Evolutionary conservation across 1,139 yeast genomes (phyloP).

Genomic region (Neolecta irregularis): DNA sequence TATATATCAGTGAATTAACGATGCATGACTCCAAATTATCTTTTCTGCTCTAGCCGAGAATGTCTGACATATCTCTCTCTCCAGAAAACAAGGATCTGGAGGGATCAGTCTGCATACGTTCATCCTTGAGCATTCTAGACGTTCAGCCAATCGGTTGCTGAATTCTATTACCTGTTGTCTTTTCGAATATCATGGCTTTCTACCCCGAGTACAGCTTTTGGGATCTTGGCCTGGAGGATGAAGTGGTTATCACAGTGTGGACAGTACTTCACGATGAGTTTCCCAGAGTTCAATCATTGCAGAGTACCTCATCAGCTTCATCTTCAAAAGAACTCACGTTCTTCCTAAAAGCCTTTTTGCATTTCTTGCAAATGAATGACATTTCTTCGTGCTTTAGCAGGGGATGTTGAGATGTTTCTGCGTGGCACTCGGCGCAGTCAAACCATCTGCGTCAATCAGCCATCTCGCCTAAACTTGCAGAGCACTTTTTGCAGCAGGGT

Average conservation of each 20-base stretch:
- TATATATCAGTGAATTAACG: no score
- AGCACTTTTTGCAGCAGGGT: slow-evolving; percentile 17
- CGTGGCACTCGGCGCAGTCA: slow-evolving; percentile 28
- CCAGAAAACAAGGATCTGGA: background rate
- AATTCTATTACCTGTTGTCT: slow-evolving; percentile 5
- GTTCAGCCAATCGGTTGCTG: no score
- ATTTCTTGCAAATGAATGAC: slow-evolving; percentile 26
- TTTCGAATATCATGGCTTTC: slow-evolving; percentile 11
- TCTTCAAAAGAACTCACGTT: slow-evolving; percentile 22
- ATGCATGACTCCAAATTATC: no score
- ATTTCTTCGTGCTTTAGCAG: slow-evolving; percentile 24
- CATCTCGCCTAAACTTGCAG: background rate
- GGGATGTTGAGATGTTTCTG: slow-evolving; percentile 23
- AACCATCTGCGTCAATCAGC: slow-evolving; percentile 20
- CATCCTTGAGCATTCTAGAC: slow-evolving; percentile 1
- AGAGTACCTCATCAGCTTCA: slow-evolving; percentile 27
- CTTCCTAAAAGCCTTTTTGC: slow-evolving; percentile 27
- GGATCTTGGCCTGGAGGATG: slow-evolving; percentile 21
- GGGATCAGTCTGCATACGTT: background rate
- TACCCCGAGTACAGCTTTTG: slow-evolving; percentile 12
- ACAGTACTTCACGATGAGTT: background rate
- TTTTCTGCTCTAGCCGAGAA: no score
- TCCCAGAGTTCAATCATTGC: slow-evolving; percentile 1
- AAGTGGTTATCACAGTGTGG: slow-evolving; percentile 25
- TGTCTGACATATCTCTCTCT: no score